Evolutionary conservation across 2,329 filamentous ascomycete genomes (phyloP).

Genomic region (Trichoderma sp.): DNA sequence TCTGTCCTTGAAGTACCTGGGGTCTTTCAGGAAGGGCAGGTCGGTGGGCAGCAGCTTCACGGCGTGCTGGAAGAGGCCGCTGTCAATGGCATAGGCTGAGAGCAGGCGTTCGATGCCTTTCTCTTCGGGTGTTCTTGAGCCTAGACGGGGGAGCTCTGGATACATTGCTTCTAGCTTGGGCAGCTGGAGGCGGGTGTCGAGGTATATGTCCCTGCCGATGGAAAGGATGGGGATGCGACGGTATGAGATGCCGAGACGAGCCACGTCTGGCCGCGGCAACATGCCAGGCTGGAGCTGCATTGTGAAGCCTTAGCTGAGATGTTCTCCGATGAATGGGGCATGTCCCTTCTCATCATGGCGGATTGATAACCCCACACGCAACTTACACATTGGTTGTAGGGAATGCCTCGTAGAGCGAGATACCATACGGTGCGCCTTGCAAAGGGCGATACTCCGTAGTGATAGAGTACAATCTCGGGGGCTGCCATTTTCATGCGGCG

Average conservation of each 20-base stretch:
- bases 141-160: constrained; percentile 46
- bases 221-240: constrained; percentile 69
- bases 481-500: constrained; percentile 30
- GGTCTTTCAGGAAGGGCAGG: constrained; percentile 57
- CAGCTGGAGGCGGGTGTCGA: constrained; percentile 70
- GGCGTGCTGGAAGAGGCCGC: constrained; percentile 57
- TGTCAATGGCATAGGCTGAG: constrained; percentile 58
- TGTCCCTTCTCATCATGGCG: background rate
- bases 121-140: constrained; percentile 44
- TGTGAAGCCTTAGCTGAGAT: background rate
- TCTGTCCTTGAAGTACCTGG: constrained; percentile 62
- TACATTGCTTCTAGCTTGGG: constrained; percentile 62
- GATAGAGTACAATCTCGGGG: constrained; percentile 59
- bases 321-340: background rate
- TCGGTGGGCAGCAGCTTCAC: constrained; percentile 59
- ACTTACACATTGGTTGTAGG: constrained; percentile 67
- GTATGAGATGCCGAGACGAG: constrained; percentile 63
- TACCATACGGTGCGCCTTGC: constrained; percentile 68
- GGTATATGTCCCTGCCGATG: constrained; percentile 68
- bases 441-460: constrained; percentile 67
- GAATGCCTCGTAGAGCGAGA: constrained; percentile 64
- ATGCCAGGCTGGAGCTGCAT: constrained; percentile 64
- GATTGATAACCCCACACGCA: background rate
- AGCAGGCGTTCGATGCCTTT: constrained; percentile 58
- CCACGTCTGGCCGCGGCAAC: constrained; percentile 67